A percentile compares a stretch with the other conserved stretches of the same genome.
Evolutionary conservation across 495 filamentous ascomycete genomes (phyloP).

Genomic region (Clohesyomyces aquaticus): DNA sequence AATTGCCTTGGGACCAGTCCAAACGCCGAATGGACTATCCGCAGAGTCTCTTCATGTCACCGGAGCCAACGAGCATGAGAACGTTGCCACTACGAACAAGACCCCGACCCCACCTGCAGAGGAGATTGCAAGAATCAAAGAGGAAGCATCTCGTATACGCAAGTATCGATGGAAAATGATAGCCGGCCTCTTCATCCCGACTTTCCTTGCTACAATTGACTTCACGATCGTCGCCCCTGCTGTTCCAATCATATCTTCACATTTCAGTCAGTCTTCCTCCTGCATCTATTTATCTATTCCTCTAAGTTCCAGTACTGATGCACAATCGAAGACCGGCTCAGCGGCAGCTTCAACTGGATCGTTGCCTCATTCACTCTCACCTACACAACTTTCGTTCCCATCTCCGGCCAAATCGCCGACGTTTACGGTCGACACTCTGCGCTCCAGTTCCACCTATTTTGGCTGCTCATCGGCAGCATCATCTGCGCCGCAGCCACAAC

Average conservation of each 20-base stretch:
- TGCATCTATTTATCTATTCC: conserved; percentile 5
- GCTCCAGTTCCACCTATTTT: conserved; percentile 53
- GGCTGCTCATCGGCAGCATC: conserved; percentile 57
- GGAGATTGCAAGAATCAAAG: conserved; percentile 7
- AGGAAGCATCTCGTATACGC: conserved; percentile 10
- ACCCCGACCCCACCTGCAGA: neutral
- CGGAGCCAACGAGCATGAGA: conserved; percentile 2
- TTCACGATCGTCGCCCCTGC: conserved; percentile 64
- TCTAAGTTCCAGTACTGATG: too few species aligned
- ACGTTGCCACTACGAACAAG: neutral
- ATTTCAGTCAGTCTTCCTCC: conserved; percentile 54
- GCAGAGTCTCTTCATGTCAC: too few species aligned
- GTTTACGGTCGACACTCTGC: conserved; percentile 59
- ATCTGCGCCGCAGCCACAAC: conserved; percentile 58
- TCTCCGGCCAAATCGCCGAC: conserved; percentile 63
- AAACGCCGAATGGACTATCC: too few species aligned
- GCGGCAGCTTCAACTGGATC: conserved; percentile 64
- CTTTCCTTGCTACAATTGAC: conserved; percentile 52
- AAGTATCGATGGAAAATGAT: conserved; percentile 60
- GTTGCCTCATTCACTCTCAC: conserved; percentile 65
- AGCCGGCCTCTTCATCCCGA: conserved; percentile 55
- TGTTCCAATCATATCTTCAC: conserved; percentile 60
- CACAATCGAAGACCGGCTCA: conserved; percentile 51
- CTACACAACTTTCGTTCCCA: conserved; percentile 64
- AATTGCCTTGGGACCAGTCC: neutral